Base-by-base conservation (phyloP, 2,329 filamentous ascomycete genomes). In the Fusarium neocosmosporiellum region DNA sequence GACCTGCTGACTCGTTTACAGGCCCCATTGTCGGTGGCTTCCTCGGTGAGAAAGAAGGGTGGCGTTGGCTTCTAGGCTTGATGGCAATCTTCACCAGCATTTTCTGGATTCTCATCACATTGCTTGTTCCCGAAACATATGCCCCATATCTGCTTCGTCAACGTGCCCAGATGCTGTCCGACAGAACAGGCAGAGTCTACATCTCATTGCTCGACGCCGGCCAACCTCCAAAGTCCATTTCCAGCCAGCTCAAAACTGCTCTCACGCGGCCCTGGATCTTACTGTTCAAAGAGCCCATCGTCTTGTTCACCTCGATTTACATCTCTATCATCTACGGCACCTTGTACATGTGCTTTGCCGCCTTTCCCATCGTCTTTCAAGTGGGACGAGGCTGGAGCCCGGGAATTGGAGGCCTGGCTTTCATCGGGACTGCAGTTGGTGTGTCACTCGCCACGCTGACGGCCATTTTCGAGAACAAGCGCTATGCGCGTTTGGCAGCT, bases 221-320 rank as follows among this genome's bases (percentile, higher is more conserved):
- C 85, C 73, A 84, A 84, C 36, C 65, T 9, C 69, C 62, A 36
- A 73, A 63, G 18, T 69, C 71, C 0, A 34, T 74, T 5, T 20
- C 88, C 9, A 89, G 88, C 34, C 88, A 89, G 82, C 72, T 90
- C 7, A 72, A 66, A 60, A 50, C 22, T 10, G 75, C 75, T 0
- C 81, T 60, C 84, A 86, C 18, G 36, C 86, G 92, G 2, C 92
- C 92, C 0, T 93, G 91, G 91, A 81, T 91, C 18, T 83, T 94
- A 14, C 84, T 94, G 6, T 91, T 94, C 84, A 82, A 82, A 63
- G 92, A 94, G 74, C 92, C 92, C 3, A 94, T 94, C 73, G 91
- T 93, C 11, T 77, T 91, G 4, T 80, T 93, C 2, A 83, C 89
- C 0, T 88, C 87, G 6, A 84, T 93, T 11, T 93, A 93, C 81